Conservation (phyloP, 345 rosid genomes). For the Mallotus nudiflorus region DNA sequence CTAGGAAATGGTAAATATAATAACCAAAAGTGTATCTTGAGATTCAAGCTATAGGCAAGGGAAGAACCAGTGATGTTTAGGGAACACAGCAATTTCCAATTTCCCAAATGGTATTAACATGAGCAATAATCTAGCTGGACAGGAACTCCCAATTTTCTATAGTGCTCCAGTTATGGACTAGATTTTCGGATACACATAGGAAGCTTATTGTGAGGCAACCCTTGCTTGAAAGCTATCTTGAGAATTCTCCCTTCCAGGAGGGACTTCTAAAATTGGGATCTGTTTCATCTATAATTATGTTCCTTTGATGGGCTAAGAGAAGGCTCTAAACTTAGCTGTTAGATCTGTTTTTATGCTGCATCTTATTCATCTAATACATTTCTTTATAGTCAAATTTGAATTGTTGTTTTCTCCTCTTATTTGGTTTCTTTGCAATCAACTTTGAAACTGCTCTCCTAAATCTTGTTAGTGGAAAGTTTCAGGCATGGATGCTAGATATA, state of each 20-base stretch:
- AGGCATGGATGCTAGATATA: conserved; percentile 83
- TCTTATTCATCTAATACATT: background rate
- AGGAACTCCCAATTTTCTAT: too few relatives aligned
- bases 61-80: background rate
- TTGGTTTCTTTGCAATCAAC: background rate
- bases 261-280: too few relatives aligned
- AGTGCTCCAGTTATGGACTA: too few relatives aligned
- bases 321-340: too few relatives aligned
- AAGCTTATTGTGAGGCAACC: too few relatives aligned
- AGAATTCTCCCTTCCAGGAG: too few relatives aligned
- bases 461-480: conserved; percentile 13
- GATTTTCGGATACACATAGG: too few relatives aligned
- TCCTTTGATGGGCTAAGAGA: too few relatives aligned
- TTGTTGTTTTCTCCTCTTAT: background rate
- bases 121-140: too few relatives aligned
- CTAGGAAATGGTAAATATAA: background rate
- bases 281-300: too few relatives aligned
- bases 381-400: background rate
- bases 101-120: background rate
- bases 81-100: background rate
- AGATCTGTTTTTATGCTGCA: background rate
- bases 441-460: background rate
- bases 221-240: too few relatives aligned
- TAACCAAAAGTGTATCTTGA: background rate
- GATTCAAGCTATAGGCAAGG: background rate